A percentile compares a stretch with the other conserved stretches of the same genome.
phyloP scores from a whole-genome alignment of 129 eudicot genomes.

The Scalesia atractyloides region DNA sequence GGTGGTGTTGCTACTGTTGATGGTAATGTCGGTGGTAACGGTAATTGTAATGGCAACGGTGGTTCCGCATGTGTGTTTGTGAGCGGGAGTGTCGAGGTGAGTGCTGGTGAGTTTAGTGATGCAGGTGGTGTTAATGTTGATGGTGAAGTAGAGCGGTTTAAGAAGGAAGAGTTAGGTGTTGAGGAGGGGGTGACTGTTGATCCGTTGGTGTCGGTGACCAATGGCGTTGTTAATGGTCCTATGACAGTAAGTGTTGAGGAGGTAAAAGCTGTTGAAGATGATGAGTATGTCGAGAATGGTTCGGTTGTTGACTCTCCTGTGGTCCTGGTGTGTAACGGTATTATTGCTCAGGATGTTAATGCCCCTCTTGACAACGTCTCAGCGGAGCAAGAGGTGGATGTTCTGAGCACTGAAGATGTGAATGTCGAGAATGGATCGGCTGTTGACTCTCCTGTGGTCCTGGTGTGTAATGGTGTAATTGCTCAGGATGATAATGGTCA shows the following conservation, averaged over 20 bases:
- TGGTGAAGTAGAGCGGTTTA: slow-evolving; percentile 27
- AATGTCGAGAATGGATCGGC: slow-evolving; percentile 26
- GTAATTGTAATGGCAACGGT: slow-evolving; percentile 17
- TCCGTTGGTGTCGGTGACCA: slow-evolving; percentile 19
- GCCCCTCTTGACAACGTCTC: slow-evolving; percentile 12
- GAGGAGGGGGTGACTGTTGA: slow-evolving; percentile 19
- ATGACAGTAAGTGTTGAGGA: slow-evolving; percentile 17
- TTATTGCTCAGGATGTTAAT: slow-evolving; percentile 10
- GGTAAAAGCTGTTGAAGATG: slow-evolving; percentile 21
- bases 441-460: slow-evolving; percentile 10
- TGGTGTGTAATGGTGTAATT: background rate
- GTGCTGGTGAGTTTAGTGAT: slow-evolving; percentile 28
- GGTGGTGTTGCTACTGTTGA: slow-evolving; percentile 38
- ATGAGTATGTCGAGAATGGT: slow-evolving; percentile 27
- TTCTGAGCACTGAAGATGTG: background rate
- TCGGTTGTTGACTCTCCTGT: slow-evolving; percentile 8
- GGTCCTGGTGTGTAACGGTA: slow-evolving; percentile 4
- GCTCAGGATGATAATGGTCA: background rate
- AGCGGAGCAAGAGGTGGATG: background rate
- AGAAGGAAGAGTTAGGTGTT: slow-evolving; percentile 28
- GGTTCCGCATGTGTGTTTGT: slow-evolving; percentile 46
- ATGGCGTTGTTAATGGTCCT: slow-evolving; percentile 8
- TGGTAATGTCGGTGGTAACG: slow-evolving; percentile 38
- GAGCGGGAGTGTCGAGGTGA: slow-evolving; percentile 26
- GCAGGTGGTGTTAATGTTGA: slow-evolving; percentile 16